Percentiles rank a stretch among this genome's conserved stretches.
Conservation (phyloP, 1,284 basidiomycete genomes). For the Ustilago curta region DNA sequence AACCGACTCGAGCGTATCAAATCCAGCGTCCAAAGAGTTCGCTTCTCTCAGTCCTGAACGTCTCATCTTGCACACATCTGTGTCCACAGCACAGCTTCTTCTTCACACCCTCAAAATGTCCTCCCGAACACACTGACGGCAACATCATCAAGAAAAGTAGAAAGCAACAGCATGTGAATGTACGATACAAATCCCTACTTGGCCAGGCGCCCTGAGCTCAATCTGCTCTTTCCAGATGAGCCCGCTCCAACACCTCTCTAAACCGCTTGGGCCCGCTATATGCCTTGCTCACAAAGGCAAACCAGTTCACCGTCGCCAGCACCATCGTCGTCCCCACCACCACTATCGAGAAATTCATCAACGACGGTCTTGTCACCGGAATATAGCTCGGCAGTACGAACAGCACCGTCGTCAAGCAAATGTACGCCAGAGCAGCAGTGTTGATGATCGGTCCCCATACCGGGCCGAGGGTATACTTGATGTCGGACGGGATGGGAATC, state of each 20-base stretch:
- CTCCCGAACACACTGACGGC: too few relatives aligned
- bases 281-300: conserved; percentile 24
- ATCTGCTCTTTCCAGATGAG: conserved; percentile 15
- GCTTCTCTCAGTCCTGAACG: too few relatives aligned
- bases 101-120: too few relatives aligned
- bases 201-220: background rate
- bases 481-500: conserved; percentile 24
- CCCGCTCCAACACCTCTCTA: conserved; percentile 18
- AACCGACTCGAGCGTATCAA: too few relatives aligned
- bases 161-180: too few relatives aligned
- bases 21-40: too few relatives aligned
- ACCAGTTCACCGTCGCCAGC: conserved; percentile 38
- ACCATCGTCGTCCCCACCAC: conserved; percentile 22
- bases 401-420: conserved; percentile 37
- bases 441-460: conserved; percentile 35
- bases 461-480: conserved; percentile 39
- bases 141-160: too few relatives aligned
- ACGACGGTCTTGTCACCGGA: conserved; percentile 33
- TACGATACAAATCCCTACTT: too few relatives aligned
- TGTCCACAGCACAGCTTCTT: too few relatives aligned
- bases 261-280: conserved; percentile 30
- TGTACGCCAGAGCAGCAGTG: conserved; percentile 33
- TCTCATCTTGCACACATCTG: too few relatives aligned
- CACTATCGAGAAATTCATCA: conserved; percentile 43
- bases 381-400: conserved; percentile 37